Base-by-base conservation (phyloP, 2,329 filamentous ascomycete species). In the Sordariomycetes sp. region DNA sequence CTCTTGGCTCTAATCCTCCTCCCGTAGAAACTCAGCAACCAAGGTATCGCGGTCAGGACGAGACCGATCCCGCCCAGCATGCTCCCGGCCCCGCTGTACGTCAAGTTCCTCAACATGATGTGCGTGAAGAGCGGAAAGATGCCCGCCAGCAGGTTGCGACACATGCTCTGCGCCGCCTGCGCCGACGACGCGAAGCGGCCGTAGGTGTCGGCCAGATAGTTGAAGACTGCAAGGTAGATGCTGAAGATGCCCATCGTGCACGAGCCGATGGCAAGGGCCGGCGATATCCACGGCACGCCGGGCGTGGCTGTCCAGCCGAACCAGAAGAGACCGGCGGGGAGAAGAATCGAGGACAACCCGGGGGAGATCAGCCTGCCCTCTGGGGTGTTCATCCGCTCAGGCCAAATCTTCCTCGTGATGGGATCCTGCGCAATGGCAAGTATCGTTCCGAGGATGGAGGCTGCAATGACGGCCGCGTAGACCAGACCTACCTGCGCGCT, bases 261-360 rank as follows among this genome's bases (percentile, higher is more conserved):
- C 33, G 72, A 72, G 0, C 63, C 70, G 4, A 85, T 62, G 0
- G 73, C 77, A 5, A 84, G 54, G 0, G 70, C 57, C 0, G 80
- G 79, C 0, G 73, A 70, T 21, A 82, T 73, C 79, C 79, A 85
- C 30, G 66, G 71, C 1, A 76, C 57, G 0, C 51, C 55, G 37
- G 42, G 55, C 1, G 33, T 68, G 0, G 68, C 68, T 0, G 74
- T 75, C 72, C 78, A 81, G 8, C 76, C 77, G 43, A 83, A 82
- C 77, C 79, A 82, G 57, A 84, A 80, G 1, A 82, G 55, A 0
- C 79, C 79, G 4, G 75, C 67, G 0, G 79, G 79, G 33, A 84
- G 61, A 1, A 81, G 61, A 0, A 70, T 63, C 8, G 72, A 75
- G 42, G 79, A 69, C 4, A 79, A 53, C 47, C 79, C 82, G 3